A percentile compares a stretch with the other conserved stretches of the same genome.
Evolutionary conservation across 148 eudicot species (phyloP).

Genomic region (Dianthus caryophyllus): DNA sequence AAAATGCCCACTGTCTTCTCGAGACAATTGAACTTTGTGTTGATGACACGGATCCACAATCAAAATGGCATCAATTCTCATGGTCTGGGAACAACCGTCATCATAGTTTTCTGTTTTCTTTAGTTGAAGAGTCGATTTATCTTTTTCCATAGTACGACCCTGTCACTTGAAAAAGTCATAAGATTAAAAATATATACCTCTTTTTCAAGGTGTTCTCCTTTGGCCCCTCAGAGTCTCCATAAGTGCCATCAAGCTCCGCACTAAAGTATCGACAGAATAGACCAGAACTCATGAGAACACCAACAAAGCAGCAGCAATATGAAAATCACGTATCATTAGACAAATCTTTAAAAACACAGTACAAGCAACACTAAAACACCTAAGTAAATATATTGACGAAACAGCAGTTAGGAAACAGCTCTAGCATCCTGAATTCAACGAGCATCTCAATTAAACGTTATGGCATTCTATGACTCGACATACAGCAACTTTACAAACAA

Average conservation of each 20-base stretch:
- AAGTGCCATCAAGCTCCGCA: conserved; percentile 61
- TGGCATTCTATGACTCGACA: background rate
- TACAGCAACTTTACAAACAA: background rate
- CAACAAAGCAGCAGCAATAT: background rate
- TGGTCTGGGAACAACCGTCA: background rate
- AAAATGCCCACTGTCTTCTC: too few relatives aligned
- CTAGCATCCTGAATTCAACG: too few relatives aligned
- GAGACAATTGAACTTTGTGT: too few relatives aligned
- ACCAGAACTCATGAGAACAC: conserved; percentile 9
- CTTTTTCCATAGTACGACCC: background rate
- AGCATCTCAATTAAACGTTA: background rate
- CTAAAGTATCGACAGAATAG: conserved; percentile 27
- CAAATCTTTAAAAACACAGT: background rate
- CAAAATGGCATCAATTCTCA: background rate
- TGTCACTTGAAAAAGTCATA: background rate
- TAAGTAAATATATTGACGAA: background rate
- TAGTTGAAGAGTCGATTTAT: too few relatives aligned
- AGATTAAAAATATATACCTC: conserved; percentile 36
- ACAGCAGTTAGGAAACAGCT: background rate
- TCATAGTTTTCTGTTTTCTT: too few relatives aligned
- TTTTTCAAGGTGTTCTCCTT: conserved; percentile 72
- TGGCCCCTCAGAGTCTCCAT: conserved; percentile 42
- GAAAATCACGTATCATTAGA: conserved; percentile 3
- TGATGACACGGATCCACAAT: background rate
- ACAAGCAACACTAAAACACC: background rate